Conservation (phyloP, 2,329 filamentous ascomycete species). For the Ophiognomonia clavigignenti-juglandacearum region DNA sequence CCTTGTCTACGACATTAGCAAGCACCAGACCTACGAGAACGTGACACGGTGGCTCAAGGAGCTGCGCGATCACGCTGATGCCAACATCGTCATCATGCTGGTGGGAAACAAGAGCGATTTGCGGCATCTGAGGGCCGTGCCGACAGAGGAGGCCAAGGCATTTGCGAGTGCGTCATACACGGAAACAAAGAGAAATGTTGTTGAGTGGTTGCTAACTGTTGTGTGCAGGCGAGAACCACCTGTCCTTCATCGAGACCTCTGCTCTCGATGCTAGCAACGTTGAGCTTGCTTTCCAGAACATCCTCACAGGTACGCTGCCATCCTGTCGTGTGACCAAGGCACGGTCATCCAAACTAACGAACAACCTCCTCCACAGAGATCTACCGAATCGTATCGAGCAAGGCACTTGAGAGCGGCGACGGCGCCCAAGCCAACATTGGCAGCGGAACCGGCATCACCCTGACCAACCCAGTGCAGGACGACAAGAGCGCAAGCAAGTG, state of each 20-base stretch:
- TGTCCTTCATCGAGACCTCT: slow-evolving; percentile 99
- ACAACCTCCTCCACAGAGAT: slow-evolving; percentile 62
- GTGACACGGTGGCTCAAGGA: slow-evolving; percentile 99
- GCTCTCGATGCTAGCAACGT: slow-evolving; percentile 98
- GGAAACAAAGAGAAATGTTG: neutral
- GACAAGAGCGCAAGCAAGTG: slow-evolving; percentile 73
- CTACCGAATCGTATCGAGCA: slow-evolving; percentile 98
- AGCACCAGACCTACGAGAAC: slow-evolving; percentile 99
- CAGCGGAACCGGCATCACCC: slow-evolving; percentile 76
- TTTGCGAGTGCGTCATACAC: slow-evolving; percentile 74
- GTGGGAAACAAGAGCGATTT: slow-evolving; percentile 99
- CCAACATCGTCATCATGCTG: slow-evolving; percentile 99
- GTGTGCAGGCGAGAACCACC: slow-evolving; percentile 83
- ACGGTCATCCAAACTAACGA: neutral
- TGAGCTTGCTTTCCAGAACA: slow-evolving; percentile 98
- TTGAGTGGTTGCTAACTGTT: slow-evolving; percentile 20
- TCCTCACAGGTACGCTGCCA: slow-evolving; percentile 77
- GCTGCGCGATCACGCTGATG: slow-evolving; percentile 93
- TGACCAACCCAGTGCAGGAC: slow-evolving; percentile 79
- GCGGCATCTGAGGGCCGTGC: slow-evolving; percentile 93
- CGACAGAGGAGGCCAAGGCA: slow-evolving; percentile 94
- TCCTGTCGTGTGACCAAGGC: slow-evolving; percentile 5
- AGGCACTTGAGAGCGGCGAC: slow-evolving; percentile 89
- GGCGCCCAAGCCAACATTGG: slow-evolving; percentile 73
- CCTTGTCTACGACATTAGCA: slow-evolving; percentile 99